Percentiles rank a stretch among this genome's conserved stretches.
Conservation (phyloP, 345 rosid genomes). For the Hypericum perforatum region DNA sequence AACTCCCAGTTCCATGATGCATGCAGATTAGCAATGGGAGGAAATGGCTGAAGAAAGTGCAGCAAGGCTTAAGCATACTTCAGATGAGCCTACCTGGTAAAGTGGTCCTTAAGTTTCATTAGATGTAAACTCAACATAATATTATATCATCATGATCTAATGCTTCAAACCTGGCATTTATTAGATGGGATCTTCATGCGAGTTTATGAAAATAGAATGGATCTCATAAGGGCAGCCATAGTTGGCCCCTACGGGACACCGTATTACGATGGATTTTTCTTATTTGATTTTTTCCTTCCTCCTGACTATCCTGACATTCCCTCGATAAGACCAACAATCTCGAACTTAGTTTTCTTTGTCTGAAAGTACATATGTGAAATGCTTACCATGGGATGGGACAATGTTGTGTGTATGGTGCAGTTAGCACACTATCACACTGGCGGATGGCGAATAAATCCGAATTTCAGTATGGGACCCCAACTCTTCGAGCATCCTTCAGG, state of each 20-base stretch:
- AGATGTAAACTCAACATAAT: not conserved
- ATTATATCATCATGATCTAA: constrained; percentile 1
- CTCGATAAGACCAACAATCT: constrained; percentile 42
- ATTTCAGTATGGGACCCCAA: constrained; percentile 20
- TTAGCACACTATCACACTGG: constrained; percentile 94
- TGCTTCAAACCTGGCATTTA: constrained; percentile 6
- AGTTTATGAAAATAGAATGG: constrained; percentile 91
- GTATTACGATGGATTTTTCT: constrained; percentile 72
- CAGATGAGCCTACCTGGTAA: constrained; percentile 93
- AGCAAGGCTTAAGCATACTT: constrained; percentile 94
- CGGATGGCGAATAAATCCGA: constrained; percentile 95
- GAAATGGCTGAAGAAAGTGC: constrained; percentile 89
- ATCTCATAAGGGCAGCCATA: constrained; percentile 59
- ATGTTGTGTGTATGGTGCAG: constrained; percentile 30
- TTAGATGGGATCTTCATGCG: constrained; percentile 83
- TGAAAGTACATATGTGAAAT: no score
- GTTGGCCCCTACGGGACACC: constrained; percentile 74
- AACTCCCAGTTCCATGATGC: constrained; percentile 12
- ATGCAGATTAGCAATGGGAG: constrained; percentile 66
- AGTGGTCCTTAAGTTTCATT: constrained; percentile 12
- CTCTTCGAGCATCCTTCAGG: no score
- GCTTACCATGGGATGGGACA: not conserved
- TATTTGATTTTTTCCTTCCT: no score
- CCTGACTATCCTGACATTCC: constrained; percentile 27
- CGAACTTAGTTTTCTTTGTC: no score